A percentile compares a stretch with the other conserved stretches of the same genome.
phyloP scores from a whole-genome alignment of 257 asterid genomes.

The Henckelia pumila region DNA sequence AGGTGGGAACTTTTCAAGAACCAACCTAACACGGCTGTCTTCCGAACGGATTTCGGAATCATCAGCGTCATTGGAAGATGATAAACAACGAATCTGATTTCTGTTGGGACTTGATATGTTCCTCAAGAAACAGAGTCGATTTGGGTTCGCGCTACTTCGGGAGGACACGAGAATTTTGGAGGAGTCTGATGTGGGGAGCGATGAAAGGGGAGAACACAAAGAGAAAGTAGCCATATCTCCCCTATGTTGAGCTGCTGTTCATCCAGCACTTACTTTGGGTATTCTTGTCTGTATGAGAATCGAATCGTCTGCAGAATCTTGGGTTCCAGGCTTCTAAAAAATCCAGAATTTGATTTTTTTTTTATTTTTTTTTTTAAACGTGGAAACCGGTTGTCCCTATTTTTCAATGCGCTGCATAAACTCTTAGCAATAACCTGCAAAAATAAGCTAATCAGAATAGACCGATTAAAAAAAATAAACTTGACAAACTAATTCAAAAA shows the following conservation, averaged over 20 bases:
- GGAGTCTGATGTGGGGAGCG: slow-evolving; percentile 34
- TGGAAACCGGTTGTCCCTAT: too few species aligned
- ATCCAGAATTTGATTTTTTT: too few species aligned
- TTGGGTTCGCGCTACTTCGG: slow-evolving; percentile 2
- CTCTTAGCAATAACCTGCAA: too few species aligned
- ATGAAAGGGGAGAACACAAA: slow-evolving; percentile 33
- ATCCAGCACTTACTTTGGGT: too few species aligned
- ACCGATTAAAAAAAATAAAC: too few species aligned
- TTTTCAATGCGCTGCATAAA: too few species aligned
- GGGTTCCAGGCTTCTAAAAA: too few species aligned
- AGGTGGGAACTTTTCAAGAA: background rate
- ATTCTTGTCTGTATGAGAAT: background rate
- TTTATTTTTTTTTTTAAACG: too few species aligned
- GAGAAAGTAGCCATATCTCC: slow-evolving; percentile 39
- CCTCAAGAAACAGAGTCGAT: slow-evolving; percentile 17
- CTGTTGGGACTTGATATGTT: slow-evolving; percentile 22
- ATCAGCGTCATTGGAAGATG: slow-evolving; percentile 40
- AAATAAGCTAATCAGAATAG: too few species aligned
- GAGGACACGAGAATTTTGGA: slow-evolving; percentile 25
- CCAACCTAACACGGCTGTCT: slow-evolving; percentile 50
- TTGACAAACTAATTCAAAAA: too few species aligned
- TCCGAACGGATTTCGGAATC: slow-evolving; percentile 25
- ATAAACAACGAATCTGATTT: slow-evolving; percentile 35
- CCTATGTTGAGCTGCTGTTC: slow-evolving; percentile 22
- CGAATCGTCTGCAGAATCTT: background rate